Conservation (phyloP, 495 filamentous ascomycete species). For the Paragyromitra xinjiangensis region DNA sequence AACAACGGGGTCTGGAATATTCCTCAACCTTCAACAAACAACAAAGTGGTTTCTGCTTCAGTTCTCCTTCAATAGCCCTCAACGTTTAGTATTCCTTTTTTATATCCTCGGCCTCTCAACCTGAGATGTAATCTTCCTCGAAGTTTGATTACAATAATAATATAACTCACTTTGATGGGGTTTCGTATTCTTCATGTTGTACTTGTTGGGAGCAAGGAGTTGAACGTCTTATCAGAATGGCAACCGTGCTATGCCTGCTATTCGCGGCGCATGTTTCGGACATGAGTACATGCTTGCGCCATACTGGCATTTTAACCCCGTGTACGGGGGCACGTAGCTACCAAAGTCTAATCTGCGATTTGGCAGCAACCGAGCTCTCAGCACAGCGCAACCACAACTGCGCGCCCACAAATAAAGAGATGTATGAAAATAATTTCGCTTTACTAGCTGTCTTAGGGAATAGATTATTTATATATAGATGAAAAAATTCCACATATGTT, state of each 20-base stretch:
- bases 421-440: too few species aligned
- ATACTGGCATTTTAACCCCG: conserved; percentile 26
- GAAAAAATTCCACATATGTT: too few species aligned
- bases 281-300: conserved; percentile 31
- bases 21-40: conserved; percentile 48
- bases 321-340: too few species aligned
- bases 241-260: conserved; percentile 33
- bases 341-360: too few species aligned
- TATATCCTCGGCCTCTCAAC: conserved; percentile 34
- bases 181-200: conserved; percentile 15
- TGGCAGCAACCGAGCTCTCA: too few species aligned
- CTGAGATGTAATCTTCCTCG: background rate
- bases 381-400: too few species aligned
- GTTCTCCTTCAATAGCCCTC: background rate
- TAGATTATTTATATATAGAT: too few species aligned
- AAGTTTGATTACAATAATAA: conserved; percentile 21
- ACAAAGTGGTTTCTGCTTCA: conserved; percentile 15
- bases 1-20: conserved; percentile 50
- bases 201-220: conserved; percentile 48
- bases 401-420: too few species aligned
- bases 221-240: conserved; percentile 37
- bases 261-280: conserved; percentile 24
- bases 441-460: too few species aligned
- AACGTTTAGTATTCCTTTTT: conserved; percentile 26
- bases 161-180: conserved; percentile 20